These are phyloP conservation scores for Triticum dicoccoides DNA, from an alignment of 176 grass and related monocot species.

Conservation along the genomic window DNA sequence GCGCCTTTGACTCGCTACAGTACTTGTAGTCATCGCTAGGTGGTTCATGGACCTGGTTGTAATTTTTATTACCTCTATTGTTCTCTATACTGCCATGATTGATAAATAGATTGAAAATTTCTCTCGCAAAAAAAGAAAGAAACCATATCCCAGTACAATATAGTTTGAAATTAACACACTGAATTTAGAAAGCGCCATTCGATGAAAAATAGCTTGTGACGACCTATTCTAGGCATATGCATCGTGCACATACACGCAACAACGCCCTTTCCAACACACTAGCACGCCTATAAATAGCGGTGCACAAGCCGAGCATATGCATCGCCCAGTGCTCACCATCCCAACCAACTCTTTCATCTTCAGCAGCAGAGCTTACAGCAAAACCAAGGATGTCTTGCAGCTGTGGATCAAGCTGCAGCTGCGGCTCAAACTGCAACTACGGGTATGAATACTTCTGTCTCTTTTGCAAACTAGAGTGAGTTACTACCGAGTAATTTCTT, in stretches of 20 bases:
- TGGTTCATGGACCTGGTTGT: no score
- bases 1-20: no score
- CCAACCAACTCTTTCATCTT: not conserved
- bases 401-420: slow-evolving; percentile 36
- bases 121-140: not conserved
- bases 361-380: not conserved
- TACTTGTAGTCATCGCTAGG: no score
- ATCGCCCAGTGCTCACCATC: not conserved
- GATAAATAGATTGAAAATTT: no score
- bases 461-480: no score
- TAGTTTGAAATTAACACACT: not conserved
- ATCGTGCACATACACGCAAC: not conserved
- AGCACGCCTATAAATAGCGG: slow-evolving; percentile 13
- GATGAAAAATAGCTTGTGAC: not conserved
- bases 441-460: not conserved
- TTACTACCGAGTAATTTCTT: no score
- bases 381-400: slow-evolving; percentile 37
- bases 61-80: no score
- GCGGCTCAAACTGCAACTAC: slow-evolving; percentile 41
- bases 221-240: not conserved
- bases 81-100: no score
- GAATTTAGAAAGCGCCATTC: not conserved
- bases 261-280: not conserved
- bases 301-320: not conserved
- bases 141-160: not conserved